A percentile compares a stretch with the other conserved stretches of the same genome.
These are phyloP conservation scores for Pseudotulostoma volvatum DNA, from an alignment of 495 filamentous ascomycete species.

Conservation along the genomic window DNA sequence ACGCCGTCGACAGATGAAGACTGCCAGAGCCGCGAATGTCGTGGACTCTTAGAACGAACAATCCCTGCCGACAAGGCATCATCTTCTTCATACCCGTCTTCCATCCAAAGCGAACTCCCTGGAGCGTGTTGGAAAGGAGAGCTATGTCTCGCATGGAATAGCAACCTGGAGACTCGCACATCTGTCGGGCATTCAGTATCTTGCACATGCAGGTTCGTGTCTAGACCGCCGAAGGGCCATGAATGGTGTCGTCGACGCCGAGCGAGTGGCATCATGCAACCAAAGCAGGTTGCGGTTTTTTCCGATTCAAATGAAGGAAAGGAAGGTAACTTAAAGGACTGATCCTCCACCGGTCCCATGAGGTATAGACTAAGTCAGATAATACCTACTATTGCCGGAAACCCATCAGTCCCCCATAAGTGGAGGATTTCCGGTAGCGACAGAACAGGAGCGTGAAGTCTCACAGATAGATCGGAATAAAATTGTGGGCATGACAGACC, in stretches of 20 bases:
- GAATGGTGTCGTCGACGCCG: conserved; percentile 3
- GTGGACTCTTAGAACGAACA: conserved; percentile 10
- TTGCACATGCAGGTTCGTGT: background rate
- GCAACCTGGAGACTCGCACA: background rate
- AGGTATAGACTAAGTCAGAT: no score
- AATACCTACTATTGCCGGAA: no score
- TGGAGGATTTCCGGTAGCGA: no score
- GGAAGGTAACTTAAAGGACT: no score
- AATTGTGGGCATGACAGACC: no score
- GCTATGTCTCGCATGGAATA: background rate
- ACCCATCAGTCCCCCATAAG: no score
- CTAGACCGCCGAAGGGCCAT: conserved; percentile 3
- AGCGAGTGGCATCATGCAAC: background rate
- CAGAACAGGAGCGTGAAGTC: no score
- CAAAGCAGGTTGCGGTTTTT: background rate
- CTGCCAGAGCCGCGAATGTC: conserved; percentile 11
- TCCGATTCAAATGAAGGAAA: background rate
- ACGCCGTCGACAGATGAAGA: conserved; percentile 1
- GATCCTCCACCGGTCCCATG: no score
- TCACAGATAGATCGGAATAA: no score
- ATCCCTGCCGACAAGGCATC: conserved; percentile 24
- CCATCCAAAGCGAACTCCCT: background rate
- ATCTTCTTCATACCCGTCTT: conserved; percentile 8
- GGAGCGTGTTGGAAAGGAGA: background rate
- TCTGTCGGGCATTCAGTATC: background rate